phyloP scores from a whole-genome alignment of 495 filamentous ascomycete species.

The Bombardia bombarda region DNA sequence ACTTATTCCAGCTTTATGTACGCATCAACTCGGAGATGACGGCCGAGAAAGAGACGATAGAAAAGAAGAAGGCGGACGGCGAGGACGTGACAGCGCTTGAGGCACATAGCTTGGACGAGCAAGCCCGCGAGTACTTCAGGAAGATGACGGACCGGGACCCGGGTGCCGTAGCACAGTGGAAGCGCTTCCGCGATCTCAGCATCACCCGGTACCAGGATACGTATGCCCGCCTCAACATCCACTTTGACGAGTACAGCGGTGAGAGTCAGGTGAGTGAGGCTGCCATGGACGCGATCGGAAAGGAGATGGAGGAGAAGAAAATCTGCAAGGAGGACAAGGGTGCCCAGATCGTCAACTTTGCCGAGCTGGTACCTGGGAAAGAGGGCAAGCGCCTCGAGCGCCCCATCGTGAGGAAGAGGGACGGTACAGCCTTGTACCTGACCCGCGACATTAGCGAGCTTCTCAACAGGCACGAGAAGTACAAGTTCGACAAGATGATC shows the following conservation, averaged over 20 bases:
- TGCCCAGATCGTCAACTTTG: constrained; percentile 81
- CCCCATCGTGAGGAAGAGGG: constrained; percentile 50
- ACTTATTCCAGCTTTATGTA: constrained; percentile 58
- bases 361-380: constrained; percentile 58
- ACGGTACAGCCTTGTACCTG: constrained; percentile 57
- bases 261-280: constrained; percentile 86
- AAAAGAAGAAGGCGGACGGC: constrained; percentile 37
- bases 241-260: constrained; percentile 88
- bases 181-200: constrained; percentile 80
- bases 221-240: constrained; percentile 58
- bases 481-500: constrained; percentile 63
- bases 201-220: constrained; percentile 70
- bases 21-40: constrained; percentile 50
- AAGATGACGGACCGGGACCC: constrained; percentile 78
- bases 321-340: constrained; percentile 80
- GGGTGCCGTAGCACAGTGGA: constrained; percentile 73
- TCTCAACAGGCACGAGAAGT: constrained; percentile 49
- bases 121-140: constrained; percentile 75
- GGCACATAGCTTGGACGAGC: constrained; percentile 50
- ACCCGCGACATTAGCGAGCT: constrained; percentile 60
- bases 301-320: constrained; percentile 58
- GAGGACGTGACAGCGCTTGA: constrained; percentile 42
- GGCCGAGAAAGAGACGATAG: constrained; percentile 47
- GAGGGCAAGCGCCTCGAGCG: constrained; percentile 48
- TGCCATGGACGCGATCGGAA: constrained; percentile 63